Evolutionary conservation across 257 asterid species (phyloP), one percentile per base, ranked within the genome.

Genomic region (Gynochthodes officinalis): DNA sequence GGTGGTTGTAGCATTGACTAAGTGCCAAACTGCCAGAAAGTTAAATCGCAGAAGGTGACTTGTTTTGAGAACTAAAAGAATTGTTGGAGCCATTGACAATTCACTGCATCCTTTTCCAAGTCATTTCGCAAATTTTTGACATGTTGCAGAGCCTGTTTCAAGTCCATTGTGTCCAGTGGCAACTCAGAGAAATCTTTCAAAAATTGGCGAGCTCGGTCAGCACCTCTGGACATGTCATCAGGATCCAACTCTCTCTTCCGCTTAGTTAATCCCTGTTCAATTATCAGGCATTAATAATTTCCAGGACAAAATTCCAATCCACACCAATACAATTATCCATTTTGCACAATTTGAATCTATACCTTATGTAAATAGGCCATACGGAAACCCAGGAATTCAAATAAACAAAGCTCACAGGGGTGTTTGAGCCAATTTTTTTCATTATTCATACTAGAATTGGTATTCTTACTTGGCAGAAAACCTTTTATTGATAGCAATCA

Each of bases 161-260:
- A 75, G 72, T 87, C 97, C 96, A 94, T 88, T 77, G 82, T 78
- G 76, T 91, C 99, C 50, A 91, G 78, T 58, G 97, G 96, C 74
- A 91, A 46, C 79, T 91, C 92, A 1, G 89, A 68, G 78, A 94
- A 89, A 67, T 89, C 94, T 82, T 84, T 87, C 53, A 94, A 83
- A 87, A 94, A 91, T 76, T 83, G 84, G 69, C 84, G 90, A 75
- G 96, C 96, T 64, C 91, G 88, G 64, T 88, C 86, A 35, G 89
- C 74, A 32, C 97, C 99, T 70, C 73, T 83, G 23, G 78, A 83
- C 67, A 87, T 71, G 66, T 91, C 99, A 55, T 80, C 89, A 13
- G 77, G 74, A 64, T 91, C 90, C 72, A 68, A 81, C 72, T 70
- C 90, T 59, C 96, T 85, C 87, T 89, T 90, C 65, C 96, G 86